Evolutionary conservation across 1,284 basidiomycete species (phyloP), one percentile per base, ranked within the genome.

Genomic region (Ganoderma resinaceum): DNA sequence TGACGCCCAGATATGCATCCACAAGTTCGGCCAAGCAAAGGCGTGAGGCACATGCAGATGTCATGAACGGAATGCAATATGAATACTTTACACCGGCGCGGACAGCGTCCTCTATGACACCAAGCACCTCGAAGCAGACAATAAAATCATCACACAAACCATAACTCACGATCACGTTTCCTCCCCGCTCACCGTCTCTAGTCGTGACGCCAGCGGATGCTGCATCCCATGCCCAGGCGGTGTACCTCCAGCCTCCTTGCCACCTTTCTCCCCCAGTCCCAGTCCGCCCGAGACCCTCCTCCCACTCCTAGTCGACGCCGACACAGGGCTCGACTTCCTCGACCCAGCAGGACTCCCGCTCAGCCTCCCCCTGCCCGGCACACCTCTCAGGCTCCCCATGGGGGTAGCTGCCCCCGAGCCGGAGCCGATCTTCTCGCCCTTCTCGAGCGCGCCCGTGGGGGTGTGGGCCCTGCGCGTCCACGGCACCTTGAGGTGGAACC

Each of bases 311-410:
- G 37, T 37, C 16, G 65, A 55, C n/a, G 64, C 66, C 2, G 84
- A 79, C 65, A 80, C 77, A 5, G 83, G 84, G 73, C 83, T 85
- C 69, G 83, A 80, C 72, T 80, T 73, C 77, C 83, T 74, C 69
- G 82, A 81, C 71, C 80, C 78, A 33, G 77, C 77, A 0, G 84
- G 83, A 58, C 82, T 84, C 62, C 78, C 77, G 55, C 75, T 72
- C 66, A 70, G 74, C 68, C 80, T 81, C 63, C 76, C 78, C 23
- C 73, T 70, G 40, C 77, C 76, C 35, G 80, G 79, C 31, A 65
- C 11, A 16, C 68, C 68, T n/a, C 66, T 63, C 26, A 70, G 16
- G 77, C 72, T 62, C 77, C 74, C 66, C 70, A 78, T 66, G 20
- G 63, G 64, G 16, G 73, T 72, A 9, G 68, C 58, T 37, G 74